Conservation (phyloP, 257 asterid genomes). For the Solanum sparsipilum region DNA sequence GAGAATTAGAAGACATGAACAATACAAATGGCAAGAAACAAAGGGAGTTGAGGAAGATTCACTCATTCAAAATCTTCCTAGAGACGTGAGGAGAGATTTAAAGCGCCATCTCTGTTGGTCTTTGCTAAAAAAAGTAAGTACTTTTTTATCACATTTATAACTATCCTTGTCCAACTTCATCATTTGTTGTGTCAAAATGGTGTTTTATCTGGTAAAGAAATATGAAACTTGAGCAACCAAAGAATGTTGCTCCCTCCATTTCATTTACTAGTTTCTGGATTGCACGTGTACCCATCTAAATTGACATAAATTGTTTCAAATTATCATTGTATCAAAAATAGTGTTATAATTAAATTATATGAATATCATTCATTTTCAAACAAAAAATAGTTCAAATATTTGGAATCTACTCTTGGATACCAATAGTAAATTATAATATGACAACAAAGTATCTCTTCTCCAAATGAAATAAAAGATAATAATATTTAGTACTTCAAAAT, state of each 20-base stretch:
- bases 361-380: too few species aligned
- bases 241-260: neutral
- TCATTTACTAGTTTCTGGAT: neutral
- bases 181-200: neutral
- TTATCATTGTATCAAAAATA: too few species aligned
- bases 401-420: too few species aligned
- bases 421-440: too few species aligned
- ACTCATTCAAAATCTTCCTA: neutral
- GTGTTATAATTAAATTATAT: too few species aligned
- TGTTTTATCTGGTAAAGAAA: neutral
- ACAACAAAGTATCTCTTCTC: too few species aligned
- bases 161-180: neutral
- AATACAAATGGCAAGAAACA: neutral
- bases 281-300: too few species aligned
- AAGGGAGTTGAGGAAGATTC: neutral
- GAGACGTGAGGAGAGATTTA: neutral
- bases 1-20: neutral
- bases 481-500: too few species aligned
- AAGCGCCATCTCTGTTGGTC: constrained; percentile 1
- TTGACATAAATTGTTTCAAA: too few species aligned
- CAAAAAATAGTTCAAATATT: too few species aligned
- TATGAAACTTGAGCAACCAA: neutral
- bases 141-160: neutral
- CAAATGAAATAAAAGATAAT: too few species aligned
- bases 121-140: neutral